These are phyloP conservation scores for Russula emetica DNA, from an alignment of 768 basidiomycete genomes.

Conservation along the genomic window DNA sequence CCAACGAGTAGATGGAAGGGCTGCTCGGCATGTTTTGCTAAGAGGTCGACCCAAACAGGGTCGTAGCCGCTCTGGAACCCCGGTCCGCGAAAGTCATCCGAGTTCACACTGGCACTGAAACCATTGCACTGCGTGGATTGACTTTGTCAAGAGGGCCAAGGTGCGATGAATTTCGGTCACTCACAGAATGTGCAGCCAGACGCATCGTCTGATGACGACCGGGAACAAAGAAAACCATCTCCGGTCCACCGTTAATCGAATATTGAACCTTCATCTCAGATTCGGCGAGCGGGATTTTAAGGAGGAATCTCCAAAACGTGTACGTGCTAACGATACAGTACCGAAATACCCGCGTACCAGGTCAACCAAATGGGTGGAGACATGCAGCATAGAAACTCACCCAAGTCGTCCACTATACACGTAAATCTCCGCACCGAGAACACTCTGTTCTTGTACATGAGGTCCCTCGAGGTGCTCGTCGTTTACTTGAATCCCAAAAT, in stretches of 20 bases:
- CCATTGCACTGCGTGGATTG: constrained; percentile 64
- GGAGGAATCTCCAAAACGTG: constrained; percentile 92
- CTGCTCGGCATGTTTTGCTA: constrained; percentile 68
- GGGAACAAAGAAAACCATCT: constrained; percentile 79
- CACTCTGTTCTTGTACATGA: constrained; percentile 41
- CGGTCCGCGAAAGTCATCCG: constrained; percentile 78
- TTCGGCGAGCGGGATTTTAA: constrained; percentile 69
- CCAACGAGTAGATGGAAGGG: constrained; percentile 91
- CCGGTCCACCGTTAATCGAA: constrained; percentile 73
- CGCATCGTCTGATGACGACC: constrained; percentile 78
- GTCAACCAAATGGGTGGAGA: neutral
- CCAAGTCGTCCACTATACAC: constrained; percentile 57
- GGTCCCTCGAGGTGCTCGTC: constrained; percentile 19
- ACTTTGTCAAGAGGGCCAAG: constrained; percentile 6
- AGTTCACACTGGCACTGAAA: constrained; percentile 84
- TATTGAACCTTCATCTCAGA: constrained; percentile 78
- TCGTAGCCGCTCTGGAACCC: constrained; percentile 81
- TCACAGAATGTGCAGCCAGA: constrained; percentile 83
- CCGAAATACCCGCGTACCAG: neutral
- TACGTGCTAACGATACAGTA: constrained; percentile 51
- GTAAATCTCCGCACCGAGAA: constrained; percentile 66
- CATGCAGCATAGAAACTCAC: constrained; percentile 32
- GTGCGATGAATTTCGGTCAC: constrained; percentile 28
- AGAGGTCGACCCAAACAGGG: constrained; percentile 91
- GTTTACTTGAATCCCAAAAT: constrained; percentile 26